phyloP scores from a whole-genome alignment of 2,329 filamentous ascomycete genomes.

The Ophiognomonia clavigignenti-juglandacearum region DNA sequence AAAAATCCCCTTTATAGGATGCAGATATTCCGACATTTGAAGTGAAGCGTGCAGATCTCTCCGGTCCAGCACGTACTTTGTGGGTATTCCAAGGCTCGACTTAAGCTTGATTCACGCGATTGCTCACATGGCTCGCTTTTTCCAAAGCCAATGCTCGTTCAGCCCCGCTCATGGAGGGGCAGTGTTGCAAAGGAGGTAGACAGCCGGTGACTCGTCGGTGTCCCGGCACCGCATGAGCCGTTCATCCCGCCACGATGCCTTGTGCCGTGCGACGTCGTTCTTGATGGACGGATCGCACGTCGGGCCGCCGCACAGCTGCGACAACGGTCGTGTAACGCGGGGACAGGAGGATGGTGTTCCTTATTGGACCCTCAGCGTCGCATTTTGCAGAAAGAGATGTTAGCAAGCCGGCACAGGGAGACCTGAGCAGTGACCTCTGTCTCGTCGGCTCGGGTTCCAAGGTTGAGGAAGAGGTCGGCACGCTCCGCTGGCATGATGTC shows the following conservation, averaged over 20 bases:
- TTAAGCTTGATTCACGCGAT: constrained; percentile 8
- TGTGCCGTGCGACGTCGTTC: not conserved
- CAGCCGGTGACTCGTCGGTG: not conserved
- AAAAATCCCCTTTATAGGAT: no score
- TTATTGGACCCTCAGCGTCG: not conserved
- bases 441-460: no score
- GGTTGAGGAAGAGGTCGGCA: no score
- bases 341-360: not conserved
- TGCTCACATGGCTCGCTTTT: not conserved
- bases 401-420: no score
- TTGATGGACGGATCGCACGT: not conserved
- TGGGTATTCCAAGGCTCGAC: no score
- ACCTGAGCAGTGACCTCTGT: no score
- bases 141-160: not conserved
- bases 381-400: not conserved
- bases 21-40: no score
- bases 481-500: no score
- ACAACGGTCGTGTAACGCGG: constrained; percentile 2
- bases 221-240: not conserved
- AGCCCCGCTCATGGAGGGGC: not conserved
- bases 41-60: not conserved
- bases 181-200: not conserved
- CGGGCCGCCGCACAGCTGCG: constrained; percentile 4
- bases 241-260: not conserved
- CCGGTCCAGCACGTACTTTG: no score